These are phyloP conservation scores for Diacronema lutheri DNA, from an alignment of 78 protist species.

Conservation along the genomic window DNA sequence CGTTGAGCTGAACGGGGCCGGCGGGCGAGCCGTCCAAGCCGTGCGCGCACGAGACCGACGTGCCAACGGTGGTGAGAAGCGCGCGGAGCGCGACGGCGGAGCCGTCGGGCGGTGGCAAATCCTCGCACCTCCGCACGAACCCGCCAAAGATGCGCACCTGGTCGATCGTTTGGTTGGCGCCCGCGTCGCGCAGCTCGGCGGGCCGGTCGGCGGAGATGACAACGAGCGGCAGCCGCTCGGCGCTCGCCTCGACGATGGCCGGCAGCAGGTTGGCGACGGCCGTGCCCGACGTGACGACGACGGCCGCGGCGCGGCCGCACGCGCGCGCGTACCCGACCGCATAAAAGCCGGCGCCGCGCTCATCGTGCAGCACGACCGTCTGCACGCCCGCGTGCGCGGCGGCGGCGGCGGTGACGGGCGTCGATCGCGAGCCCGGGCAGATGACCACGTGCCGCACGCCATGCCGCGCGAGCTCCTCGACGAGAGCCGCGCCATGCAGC, in stretches of 20 bases:
- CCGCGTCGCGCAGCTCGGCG: slow-evolving; percentile 20
- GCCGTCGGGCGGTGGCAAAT: slow-evolving; percentile 9
- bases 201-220: slow-evolving; percentile 42
- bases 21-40: neutral
- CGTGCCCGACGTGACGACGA: slow-evolving; percentile 33
- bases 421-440: slow-evolving; percentile 35
- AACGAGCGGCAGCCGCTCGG: slow-evolving; percentile 10
- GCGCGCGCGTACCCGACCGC: slow-evolving; percentile 31
- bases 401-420: slow-evolving; percentile 24
- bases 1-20: slow-evolving; percentile 37
- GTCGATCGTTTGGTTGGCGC: slow-evolving; percentile 26
- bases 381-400: neutral
- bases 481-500: neutral
- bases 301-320: neutral
- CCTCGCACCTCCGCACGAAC: slow-evolving; percentile 11
- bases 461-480: slow-evolving; percentile 30
- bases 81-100: neutral
- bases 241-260: slow-evolving; percentile 17
- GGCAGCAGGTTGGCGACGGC: slow-evolving; percentile 37
- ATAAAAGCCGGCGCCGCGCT: slow-evolving; percentile 26
- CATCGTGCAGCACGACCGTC: slow-evolving; percentile 17
- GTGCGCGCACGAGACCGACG: neutral
- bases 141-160: slow-evolving; percentile 19
- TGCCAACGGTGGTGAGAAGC: slow-evolving; percentile 29
- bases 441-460: neutral